Evolutionary conservation across 2,329 filamentous ascomycete genomes (phyloP).

Genomic region (Aspergillus sojae): DNA sequence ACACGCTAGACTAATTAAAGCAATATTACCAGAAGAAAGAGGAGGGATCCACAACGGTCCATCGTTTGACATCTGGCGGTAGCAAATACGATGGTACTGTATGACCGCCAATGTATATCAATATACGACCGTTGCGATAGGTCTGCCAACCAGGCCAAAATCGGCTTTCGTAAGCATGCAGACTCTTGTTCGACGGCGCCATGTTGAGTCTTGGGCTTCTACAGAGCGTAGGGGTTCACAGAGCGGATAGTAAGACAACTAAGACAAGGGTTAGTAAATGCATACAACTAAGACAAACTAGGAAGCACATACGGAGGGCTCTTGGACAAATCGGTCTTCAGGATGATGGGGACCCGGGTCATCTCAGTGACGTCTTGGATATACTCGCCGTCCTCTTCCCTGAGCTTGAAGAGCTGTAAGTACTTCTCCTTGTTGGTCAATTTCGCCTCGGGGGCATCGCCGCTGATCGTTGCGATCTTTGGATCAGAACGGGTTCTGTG

Average conservation of each 20-base stretch:
- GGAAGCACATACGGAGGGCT: slow-evolving; percentile 87
- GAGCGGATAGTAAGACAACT: slow-evolving; percentile 55
- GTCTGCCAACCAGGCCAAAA: slow-evolving; percentile 18
- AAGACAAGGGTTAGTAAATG: slow-evolving; percentile 25
- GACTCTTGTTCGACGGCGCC: slow-evolving; percentile 27
- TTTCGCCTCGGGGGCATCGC: slow-evolving; percentile 75
- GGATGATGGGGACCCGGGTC: slow-evolving; percentile 93
- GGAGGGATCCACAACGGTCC: slow-evolving; percentile 3
- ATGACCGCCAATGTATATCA: slow-evolving; percentile 16
- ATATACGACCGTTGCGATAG: slow-evolving; percentile 12
- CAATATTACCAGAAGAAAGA: slow-evolving; percentile 20
- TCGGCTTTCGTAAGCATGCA: slow-evolving; percentile 27
- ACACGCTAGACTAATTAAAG: slow-evolving; percentile 29
- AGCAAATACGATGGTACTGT: slow-evolving; percentile 15
- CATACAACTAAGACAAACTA: neutral
- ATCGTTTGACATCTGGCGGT: slow-evolving; percentile 9
- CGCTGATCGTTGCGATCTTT: slow-evolving; percentile 71
- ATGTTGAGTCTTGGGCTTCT: slow-evolving; percentile 22
- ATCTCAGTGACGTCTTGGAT: slow-evolving; percentile 99
- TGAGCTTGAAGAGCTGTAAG: slow-evolving; percentile 80
- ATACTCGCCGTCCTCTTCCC: slow-evolving; percentile 91
- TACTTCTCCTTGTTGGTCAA: slow-evolving; percentile 96
- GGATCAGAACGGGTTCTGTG: slow-evolving; percentile 92
- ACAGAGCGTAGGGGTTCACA: slow-evolving; percentile 55
- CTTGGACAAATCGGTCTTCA: slow-evolving; percentile 98